Base-by-base conservation (phyloP, 2,329 filamentous ascomycete species). In the Pseudocercospora musae region DNA sequence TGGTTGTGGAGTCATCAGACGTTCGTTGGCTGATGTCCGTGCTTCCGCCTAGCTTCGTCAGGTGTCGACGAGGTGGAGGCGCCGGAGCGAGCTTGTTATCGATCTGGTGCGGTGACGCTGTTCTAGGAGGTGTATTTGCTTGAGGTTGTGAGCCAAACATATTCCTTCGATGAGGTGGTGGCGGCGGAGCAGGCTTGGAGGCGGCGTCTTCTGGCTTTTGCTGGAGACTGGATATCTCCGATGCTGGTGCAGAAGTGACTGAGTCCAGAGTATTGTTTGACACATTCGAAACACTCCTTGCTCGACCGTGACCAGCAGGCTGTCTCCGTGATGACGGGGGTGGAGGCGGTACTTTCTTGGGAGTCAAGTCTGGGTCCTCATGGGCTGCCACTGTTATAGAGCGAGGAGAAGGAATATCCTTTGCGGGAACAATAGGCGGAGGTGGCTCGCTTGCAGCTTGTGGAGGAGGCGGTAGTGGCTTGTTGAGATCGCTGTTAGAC, bases 401-500 rank as follows among this genome's bases (percentile, higher is more conserved):
- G 9, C 50, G 58, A 21, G 54, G 53, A 33, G 57, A 40, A 33
- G 65, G 64, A 18, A 49, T 55, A 42, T 59, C 62, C 20, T 58
- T 59, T 7, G 42, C 23, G 9, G 60, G 53, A 7, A 58, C 49
- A 11, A 29, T 15, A 29, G 48, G 48, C 48, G 48, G 48, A 52
- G 21, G 58, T 46, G 56, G 44, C 40, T 37, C 5, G 29, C 31
- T 29, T 21, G 46, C 20, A 10, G 53, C 33, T 37, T 58, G 55
- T 18, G 71, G 70, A 25, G 71, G 70, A 40, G 61, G 63, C 50
- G 72, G 85, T 4, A 88, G 78, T 1, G 86, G 85, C 68, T 89
- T 89, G 73, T 87, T 86, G 27, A 85, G 74, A 69, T 87, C 83
- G 13, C 81, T 81, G 3, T 76, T 70, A 11, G 77, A 76, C 15